Percentiles rank a stretch among this genome's conserved stretches.
phyloP scores from a whole-genome alignment of 1,284 basidiomycete genomes.

The Moesziomyces sp. region DNA sequence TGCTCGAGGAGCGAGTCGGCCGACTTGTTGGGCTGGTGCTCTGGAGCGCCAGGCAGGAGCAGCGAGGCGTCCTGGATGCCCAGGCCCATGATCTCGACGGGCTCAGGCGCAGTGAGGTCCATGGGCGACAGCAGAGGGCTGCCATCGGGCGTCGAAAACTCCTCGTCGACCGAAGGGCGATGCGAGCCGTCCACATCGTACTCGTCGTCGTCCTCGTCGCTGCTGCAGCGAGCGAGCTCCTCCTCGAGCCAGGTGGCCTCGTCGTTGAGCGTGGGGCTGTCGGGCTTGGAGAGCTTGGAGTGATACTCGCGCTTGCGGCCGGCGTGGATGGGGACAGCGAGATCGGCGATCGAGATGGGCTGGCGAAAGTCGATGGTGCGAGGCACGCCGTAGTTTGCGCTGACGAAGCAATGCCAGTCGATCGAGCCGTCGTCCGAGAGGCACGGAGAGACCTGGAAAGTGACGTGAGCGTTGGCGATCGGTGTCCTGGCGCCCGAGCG shows the following conservation, averaged over 20 bases:
- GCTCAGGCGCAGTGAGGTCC: slow-evolving; percentile 9
- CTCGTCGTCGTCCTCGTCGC: slow-evolving; percentile 26
- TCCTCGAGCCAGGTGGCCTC: slow-evolving; percentile 45
- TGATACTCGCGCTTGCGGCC: slow-evolving; percentile 8
- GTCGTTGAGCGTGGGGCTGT: slow-evolving; percentile 42
- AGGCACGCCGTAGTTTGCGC: slow-evolving; percentile 19
- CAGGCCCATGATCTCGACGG: slow-evolving; percentile 32
- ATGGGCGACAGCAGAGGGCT: slow-evolving; percentile 22
- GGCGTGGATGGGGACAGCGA: slow-evolving; percentile 12
- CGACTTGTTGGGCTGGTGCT: slow-evolving; percentile 9
- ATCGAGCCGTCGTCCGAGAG: slow-evolving; percentile 13
- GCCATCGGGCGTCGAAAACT: slow-evolving; percentile 34
- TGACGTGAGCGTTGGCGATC: slow-evolving; percentile 10
- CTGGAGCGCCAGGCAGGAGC: slow-evolving; percentile 7
- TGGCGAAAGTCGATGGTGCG: neutral
- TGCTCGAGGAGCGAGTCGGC: slow-evolving; percentile 39
- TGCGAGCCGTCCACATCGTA: slow-evolving; percentile 7
- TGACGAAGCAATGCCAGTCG: slow-evolving; percentile 40
- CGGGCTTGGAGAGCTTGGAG: slow-evolving; percentile 32
- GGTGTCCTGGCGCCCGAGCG: neutral
- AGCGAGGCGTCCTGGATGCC: slow-evolving; percentile 25
- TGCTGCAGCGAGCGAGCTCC: slow-evolving; percentile 38
- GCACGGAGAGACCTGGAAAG: slow-evolving; percentile 26
- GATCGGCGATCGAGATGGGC: slow-evolving; percentile 22
- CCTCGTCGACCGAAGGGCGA: slow-evolving; percentile 14